Conservation (phyloP, 164 flowering plant species). For the Houttuynia cordata region DNA sequence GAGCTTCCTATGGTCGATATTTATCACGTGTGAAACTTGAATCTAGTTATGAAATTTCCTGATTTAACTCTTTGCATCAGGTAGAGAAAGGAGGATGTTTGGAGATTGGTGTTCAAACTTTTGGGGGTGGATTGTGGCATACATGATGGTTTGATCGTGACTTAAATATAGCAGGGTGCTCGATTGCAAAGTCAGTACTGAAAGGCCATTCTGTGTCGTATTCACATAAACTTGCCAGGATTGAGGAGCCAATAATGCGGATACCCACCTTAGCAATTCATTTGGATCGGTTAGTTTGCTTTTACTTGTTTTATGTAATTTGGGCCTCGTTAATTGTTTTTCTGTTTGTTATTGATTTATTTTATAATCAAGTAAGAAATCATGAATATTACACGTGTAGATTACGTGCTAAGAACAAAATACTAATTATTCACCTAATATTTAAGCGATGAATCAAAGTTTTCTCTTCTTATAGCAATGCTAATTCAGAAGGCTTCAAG, state of each 20-base stretch:
- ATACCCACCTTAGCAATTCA: constrained; percentile 94
- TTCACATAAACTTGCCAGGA: constrained; percentile 66
- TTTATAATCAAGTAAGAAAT: too few relatives aligned
- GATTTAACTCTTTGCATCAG: constrained; percentile 17
- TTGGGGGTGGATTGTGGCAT: constrained; percentile 99
- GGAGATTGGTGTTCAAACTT: constrained; percentile 92
- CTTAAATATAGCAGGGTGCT: constrained; percentile 78
- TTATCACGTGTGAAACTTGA: neutral
- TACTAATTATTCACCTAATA: too few relatives aligned
- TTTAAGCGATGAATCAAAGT: too few relatives aligned
- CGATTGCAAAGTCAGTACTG: constrained; percentile 43
- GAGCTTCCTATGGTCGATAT: neutral
- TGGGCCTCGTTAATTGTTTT: neutral
- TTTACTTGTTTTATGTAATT: neutral
- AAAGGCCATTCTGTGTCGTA: constrained; percentile 48
- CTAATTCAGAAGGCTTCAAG: constrained; percentile 77
- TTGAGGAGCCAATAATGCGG: constrained; percentile 85
- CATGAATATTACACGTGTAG: too few relatives aligned
- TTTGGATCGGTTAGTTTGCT: constrained; percentile 56
- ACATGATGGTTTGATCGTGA: constrained; percentile 99
- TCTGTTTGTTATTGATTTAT: neutral
- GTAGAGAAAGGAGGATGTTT: constrained; percentile 76
- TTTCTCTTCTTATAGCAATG: constrained; percentile 25
- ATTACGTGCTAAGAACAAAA: too few relatives aligned
- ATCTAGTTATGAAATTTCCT: neutral